Evolutionary conservation across 768 basidiomycete species (phyloP), one percentile per base, ranked within the genome.

Genomic region (Tricholoma sp.): DNA sequence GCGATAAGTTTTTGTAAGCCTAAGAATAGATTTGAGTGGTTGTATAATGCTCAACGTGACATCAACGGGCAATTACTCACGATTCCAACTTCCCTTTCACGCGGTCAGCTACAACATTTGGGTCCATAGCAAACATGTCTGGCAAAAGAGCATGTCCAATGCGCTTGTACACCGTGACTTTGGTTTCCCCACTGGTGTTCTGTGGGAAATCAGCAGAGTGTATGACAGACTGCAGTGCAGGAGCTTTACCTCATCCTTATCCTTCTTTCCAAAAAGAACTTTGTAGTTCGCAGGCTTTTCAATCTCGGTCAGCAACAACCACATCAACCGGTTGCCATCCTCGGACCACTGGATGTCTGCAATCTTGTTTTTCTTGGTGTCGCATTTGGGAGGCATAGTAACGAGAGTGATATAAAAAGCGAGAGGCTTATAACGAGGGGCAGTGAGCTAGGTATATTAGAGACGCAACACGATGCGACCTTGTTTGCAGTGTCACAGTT

Each of bases 251-350:
- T 63, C 58, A 20, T 54, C 45, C 29, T 17, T 29, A 28, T 55
- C 44, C 24, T 37, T 55, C 28, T n/a, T n/a, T n/a, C n/a, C n/a
- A n/a, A n/a, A n/a, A n/a, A n/a, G n/a, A n/a, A n/a, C n/a, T n/a
- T n/a, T 62, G 50, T 55, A 58, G 53, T 67, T 66, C 6, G 48
- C 59, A 12, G 37, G n/a, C 53, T 63, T 61, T 33, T 54, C 56
- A 3, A 65, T 53, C 53, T 66, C 57, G 3, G 24, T 51, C 37
- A 64, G 28, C 15, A 63, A 52, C 1, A 9, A 32, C 57, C 60
- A 61, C 1, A 41, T 42, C 5, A 59, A 37, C 20, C 10, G 18
- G 31, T 55, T 13, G 44, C 53, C 31, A 32, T 58, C 48, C 17
- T 37, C 49, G 24, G 45, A 9, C 57, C 60, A 61, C 29, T 28